phyloP scores from a whole-genome alignment of 176 grass and related monocot species.

The Areca catechu region DNA sequence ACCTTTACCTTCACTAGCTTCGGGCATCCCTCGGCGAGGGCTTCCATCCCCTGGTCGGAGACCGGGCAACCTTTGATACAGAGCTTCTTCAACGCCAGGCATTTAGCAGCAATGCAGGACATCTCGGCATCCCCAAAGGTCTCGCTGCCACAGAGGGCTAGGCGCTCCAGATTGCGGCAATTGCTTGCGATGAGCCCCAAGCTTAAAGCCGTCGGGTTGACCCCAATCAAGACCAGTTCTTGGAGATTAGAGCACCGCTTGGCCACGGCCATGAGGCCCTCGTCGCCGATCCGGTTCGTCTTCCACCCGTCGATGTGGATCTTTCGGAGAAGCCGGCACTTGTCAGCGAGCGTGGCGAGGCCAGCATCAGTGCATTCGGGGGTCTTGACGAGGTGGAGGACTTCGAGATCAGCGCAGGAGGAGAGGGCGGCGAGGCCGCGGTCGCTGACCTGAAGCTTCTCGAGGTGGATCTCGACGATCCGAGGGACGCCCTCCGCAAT shows the following conservation, averaged over 20 bases:
- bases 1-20: slow-evolving; percentile 88
- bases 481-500: slow-evolving; percentile 27
- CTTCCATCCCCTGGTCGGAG: slow-evolving; percentile 73
- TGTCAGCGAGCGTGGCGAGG: slow-evolving; percentile 52
- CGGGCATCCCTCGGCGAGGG: slow-evolving; percentile 66
- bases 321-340: slow-evolving; percentile 71
- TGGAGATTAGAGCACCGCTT: slow-evolving; percentile 53
- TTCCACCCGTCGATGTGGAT: slow-evolving; percentile 92
- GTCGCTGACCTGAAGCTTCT: slow-evolving; percentile 89
- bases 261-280: slow-evolving; percentile 58
- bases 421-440: slow-evolving; percentile 58
- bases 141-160: slow-evolving; percentile 79
- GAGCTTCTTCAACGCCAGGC: slow-evolving; percentile 74
- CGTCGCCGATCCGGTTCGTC: slow-evolving; percentile 73
- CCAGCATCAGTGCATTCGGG: slow-evolving; percentile 81
- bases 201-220: slow-evolving; percentile 68
- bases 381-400: slow-evolving; percentile 82
- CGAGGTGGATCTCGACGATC: slow-evolving; percentile 76
- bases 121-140: slow-evolving; percentile 82
- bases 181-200: slow-evolving; percentile 58
- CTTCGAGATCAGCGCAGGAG: slow-evolving; percentile 46
- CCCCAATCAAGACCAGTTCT: slow-evolving; percentile 80
- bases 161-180: slow-evolving; percentile 67
- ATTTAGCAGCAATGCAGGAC: slow-evolving; percentile 73
- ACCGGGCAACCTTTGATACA: slow-evolving; percentile 97